Base-by-base conservation (phyloP, 768 basidiomycete species). In the Suillus spraguei region DNA sequence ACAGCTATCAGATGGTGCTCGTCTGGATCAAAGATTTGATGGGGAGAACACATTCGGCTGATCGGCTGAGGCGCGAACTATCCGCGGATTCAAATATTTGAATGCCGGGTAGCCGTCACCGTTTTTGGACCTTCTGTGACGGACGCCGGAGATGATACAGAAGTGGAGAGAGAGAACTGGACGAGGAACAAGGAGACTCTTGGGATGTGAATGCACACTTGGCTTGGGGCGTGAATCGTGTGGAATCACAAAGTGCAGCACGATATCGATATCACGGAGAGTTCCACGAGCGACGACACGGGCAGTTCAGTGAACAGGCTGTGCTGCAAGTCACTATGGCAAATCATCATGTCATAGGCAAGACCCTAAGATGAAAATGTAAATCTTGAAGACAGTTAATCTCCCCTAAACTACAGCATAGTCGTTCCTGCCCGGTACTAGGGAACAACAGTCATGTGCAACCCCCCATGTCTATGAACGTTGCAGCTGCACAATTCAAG, bases 11-110 rank as follows among this genome's bases (percentile, higher is more conserved):
- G 47, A 22, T 24, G 46, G 28, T 50, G 24, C 4, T 52, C 20
- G 9, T 52, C 32, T 20, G 17, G 3, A 20, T 20, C 32, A 50
- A 24, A 28, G 28, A 24, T 4, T 22, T 52, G 28, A 52, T 52
- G 28, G 17, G 17, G 49, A 28, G 17, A 53, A 53, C 33, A 53
- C 20, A 33, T 20, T 20, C 11, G 52, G 52, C 52, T 53, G 33
- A 53, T 53, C 52, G 33, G 52, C 20, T 35, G 52, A 53, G 52
- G 33, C 35, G 35, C 33, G 7, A 35, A n/a, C 11, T 13, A 53
- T 11, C 52, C 52, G 52, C 52, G 52, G 52, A 20, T 20, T 53
- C 52, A 53, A 53, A 53, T 53, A 5, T 28, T 50, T 53, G 32
- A 35, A 53, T 35, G 13, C 52, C 52, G 52, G 32, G 52, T 10